Conservation (phyloP, 805 yeast genomes). For the Cyberlindnera xylosilytica region DNA sequence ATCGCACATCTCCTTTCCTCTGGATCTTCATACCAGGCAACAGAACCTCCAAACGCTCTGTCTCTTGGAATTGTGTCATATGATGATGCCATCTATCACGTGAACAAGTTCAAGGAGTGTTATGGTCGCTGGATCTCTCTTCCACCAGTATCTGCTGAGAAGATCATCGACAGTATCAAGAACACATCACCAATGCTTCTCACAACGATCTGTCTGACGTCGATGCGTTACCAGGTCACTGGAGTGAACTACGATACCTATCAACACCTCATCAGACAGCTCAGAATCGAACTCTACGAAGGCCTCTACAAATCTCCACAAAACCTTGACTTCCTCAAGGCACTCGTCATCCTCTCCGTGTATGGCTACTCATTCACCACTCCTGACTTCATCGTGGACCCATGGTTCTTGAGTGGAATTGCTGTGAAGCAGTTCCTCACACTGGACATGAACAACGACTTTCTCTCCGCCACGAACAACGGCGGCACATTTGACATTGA, state of each 20-base stretch:
- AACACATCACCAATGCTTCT: conserved; percentile 57
- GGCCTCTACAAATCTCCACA: conserved; percentile 44
- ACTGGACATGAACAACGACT: conserved; percentile 35
- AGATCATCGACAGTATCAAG: conserved; percentile 47
- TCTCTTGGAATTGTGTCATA: conserved; percentile 45
- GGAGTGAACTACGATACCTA: conserved; percentile 27
- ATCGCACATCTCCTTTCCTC: conserved; percentile 18
- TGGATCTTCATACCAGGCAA: conserved; percentile 5
- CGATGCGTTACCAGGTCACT: conserved; percentile 45
- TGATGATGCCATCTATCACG: conserved; percentile 45
- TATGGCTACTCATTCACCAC: conserved; percentile 62
- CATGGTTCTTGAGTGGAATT: conserved; percentile 65
- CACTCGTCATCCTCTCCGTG: conserved; percentile 60
- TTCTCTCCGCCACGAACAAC: conserved; percentile 17
- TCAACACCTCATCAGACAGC: conserved; percentile 36
- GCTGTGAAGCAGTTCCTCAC: conserved; percentile 64
- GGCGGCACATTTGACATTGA: conserved; percentile 27
- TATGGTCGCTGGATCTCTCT: conserved; percentile 80
- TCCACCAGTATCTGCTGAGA: conserved; percentile 49
- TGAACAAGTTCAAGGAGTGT: conserved; percentile 58
- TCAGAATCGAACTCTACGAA: conserved; percentile 25
- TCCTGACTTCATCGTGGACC: conserved; percentile 53
- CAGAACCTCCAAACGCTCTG: conserved; percentile 44
- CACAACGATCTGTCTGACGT: conserved; percentile 61
- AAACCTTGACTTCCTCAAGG: conserved; percentile 62